These are phyloP conservation scores for Colletotrichum liaoningense DNA, from an alignment of 2,329 filamentous ascomycete species.

Conservation along the genomic window DNA sequence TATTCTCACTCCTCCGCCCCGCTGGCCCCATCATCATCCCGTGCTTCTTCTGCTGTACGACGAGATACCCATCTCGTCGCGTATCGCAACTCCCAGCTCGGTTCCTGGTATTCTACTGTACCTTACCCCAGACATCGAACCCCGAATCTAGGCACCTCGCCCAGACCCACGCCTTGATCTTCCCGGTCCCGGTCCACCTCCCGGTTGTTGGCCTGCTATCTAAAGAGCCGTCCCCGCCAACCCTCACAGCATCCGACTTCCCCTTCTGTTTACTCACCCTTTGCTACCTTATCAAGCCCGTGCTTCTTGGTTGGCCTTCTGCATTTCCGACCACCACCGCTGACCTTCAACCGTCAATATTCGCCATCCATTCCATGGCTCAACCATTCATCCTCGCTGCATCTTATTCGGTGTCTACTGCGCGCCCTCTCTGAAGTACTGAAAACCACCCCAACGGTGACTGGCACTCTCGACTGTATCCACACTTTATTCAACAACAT, in stretches of 20 bases:
- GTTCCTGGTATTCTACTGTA: neutral
- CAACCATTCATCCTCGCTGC: conserved; percentile 1
- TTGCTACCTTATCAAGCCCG: neutral
- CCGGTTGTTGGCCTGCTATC: conserved; percentile 4
- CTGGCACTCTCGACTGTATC: neutral
- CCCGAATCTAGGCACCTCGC: conserved; percentile 4
- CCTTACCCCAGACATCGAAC: neutral
- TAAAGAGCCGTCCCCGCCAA: conserved; percentile 19
- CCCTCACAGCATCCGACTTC: neutral
- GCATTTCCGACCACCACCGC: neutral
- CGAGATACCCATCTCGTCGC: neutral
- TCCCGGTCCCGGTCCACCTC: conserved; percentile 21
- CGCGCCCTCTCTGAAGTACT: neutral
- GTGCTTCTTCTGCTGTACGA: neutral
- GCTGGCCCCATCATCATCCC: neutral
- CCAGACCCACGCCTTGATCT: conserved; percentile 6
- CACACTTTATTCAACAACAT: neutral
- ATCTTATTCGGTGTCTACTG: neutral
- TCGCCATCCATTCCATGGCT: conserved; percentile 12
- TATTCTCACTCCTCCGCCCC: neutral
- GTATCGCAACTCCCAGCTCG: conserved; percentile 10
- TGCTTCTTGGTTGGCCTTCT: neutral
- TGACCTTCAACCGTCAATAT: neutral
- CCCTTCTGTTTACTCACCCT: neutral
- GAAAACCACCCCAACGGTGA: neutral